Evolutionary conservation across 1,284 basidiomycete species (phyloP).

Genomic region (Ganoderma boninense): DNA sequence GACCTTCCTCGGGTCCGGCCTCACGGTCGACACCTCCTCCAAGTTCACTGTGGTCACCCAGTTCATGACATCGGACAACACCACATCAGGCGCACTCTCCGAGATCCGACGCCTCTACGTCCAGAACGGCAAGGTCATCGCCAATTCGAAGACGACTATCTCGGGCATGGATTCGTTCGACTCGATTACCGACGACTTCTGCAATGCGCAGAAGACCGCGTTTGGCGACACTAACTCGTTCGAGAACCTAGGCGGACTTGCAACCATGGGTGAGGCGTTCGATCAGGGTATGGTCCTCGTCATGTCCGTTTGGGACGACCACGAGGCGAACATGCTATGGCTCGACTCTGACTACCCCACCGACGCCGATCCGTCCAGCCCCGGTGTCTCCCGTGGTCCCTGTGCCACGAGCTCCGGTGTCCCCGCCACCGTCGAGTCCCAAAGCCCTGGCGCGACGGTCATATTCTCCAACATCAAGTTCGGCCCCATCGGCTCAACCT

Average conservation of each 20-base stretch:
- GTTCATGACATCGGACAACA: conserved; percentile 57
- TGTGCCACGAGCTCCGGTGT: conserved; percentile 58
- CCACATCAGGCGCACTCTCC: conserved; percentile 52
- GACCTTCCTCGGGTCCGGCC: conserved; percentile 55
- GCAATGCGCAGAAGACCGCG: conserved; percentile 47
- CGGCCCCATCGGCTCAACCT: conserved; percentile 62
- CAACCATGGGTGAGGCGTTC: conserved; percentile 53
- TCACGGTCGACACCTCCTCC: conserved; percentile 55
- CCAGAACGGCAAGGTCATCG: conserved; percentile 58
- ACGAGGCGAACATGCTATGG: conserved; percentile 66
- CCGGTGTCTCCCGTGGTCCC: conserved; percentile 61
- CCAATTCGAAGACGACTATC: conserved; percentile 56
- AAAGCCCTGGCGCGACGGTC: conserved; percentile 51
- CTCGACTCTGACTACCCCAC: conserved; percentile 65
- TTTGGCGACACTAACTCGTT: conserved; percentile 49
- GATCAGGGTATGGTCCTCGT: conserved; percentile 61
- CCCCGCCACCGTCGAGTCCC: conserved; percentile 55
- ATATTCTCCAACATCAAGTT: conserved; percentile 66
- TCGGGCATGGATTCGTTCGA: conserved; percentile 47
- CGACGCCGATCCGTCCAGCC: conserved; percentile 46
- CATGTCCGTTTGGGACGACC: conserved; percentile 65
- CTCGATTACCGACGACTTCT: conserved; percentile 50
- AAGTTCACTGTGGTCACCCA: conserved; percentile 56
- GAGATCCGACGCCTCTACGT: conserved; percentile 64
- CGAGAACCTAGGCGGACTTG: conserved; percentile 45